Base-by-base conservation (phyloP, 2,329 filamentous ascomycete genomes). In the Fusarium keratoplasticum region DNA sequence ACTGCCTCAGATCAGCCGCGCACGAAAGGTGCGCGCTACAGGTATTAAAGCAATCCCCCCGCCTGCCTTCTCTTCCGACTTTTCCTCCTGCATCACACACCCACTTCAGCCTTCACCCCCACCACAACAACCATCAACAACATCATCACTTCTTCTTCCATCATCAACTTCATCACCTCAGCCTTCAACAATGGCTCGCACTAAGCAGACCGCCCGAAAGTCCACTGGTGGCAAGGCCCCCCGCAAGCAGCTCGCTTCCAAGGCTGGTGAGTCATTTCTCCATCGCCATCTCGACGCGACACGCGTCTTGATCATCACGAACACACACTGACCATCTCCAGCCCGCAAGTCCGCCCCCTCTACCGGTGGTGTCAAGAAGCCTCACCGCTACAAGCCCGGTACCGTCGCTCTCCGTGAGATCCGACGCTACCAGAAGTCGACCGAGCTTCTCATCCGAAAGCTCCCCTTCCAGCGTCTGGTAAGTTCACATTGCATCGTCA, bases 331-430 rank as follows among this genome's bases (percentile, higher is more conserved):
- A 78, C 75, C 18, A 6, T 40, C 6, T 22, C 35, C 58, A 81
- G 81, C 96, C 82, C 95, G 96, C 89, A 99, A 99, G 93, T 95
- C 93, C 81, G 96, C 96, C 72, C 96, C 96, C 80, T 98, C 95
- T 75, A 98, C 96, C 85, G 96, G 96, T 82, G 94, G 94, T 92
- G 94, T 96, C 91, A 96, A 96, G 94, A 96, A 96, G 93, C 94
- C 94, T 87, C 94, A 95, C 88, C 90, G 94, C 82, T 87, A 95
- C 86, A 95, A 95, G 93, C 94, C 94, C 83, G 93, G 93, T 90
- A 97, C 96, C 83, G 94, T 98, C 87, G 96, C 96, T 90, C 93
- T 98, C 81, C 94, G 95, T 91, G 96, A 99, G 89, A 99, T 99
- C 82, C 93, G 96, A 89, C 93, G 94, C 83, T 98, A 98, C 90